phyloP scores from a whole-genome alignment of 441 rosid species.

The Brassica hybrid region DNA sequence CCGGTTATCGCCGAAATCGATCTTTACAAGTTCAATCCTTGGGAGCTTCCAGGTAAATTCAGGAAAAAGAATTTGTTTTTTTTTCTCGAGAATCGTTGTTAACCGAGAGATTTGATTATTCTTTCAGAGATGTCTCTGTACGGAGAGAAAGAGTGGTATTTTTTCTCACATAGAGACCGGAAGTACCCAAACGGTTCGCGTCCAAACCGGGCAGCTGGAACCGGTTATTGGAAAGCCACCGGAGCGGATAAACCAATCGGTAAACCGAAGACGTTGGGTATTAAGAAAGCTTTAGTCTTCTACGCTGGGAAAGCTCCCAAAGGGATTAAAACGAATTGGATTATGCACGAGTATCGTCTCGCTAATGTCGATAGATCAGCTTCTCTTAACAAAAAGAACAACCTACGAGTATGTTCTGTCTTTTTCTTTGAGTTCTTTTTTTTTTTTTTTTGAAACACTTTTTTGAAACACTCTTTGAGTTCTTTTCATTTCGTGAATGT shows the following conservation, averaged over 20 bases:
- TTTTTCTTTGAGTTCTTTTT: background rate
- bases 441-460: too few species aligned
- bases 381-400: conserved; percentile 62
- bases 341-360: conserved; percentile 95
- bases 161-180: conserved; percentile 89
- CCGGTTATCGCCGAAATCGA: conserved; percentile 90
- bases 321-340: conserved; percentile 94
- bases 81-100: conserved; percentile 4
- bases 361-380: conserved; percentile 61
- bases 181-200: conserved; percentile 94
- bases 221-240: conserved; percentile 92
- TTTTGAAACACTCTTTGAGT: too few species aligned
- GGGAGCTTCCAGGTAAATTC: conserved; percentile 89
- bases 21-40: conserved; percentile 90
- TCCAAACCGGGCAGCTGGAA: conserved; percentile 93
- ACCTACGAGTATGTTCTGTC: conserved; percentile 40
- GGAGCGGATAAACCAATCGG: conserved; percentile 98
- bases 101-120: conserved; percentile 1
- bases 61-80: background rate
- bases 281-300: conserved; percentile 89
- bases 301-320: conserved; percentile 91
- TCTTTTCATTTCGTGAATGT: background rate
- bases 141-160: conserved; percentile 97
- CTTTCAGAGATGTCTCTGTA: conserved; percentile 68
- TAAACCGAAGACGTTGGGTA: conserved; percentile 78